phyloP scores from a whole-genome alignment of 2,329 filamentous ascomycete species.

The Alternaria ventricosa region DNA sequence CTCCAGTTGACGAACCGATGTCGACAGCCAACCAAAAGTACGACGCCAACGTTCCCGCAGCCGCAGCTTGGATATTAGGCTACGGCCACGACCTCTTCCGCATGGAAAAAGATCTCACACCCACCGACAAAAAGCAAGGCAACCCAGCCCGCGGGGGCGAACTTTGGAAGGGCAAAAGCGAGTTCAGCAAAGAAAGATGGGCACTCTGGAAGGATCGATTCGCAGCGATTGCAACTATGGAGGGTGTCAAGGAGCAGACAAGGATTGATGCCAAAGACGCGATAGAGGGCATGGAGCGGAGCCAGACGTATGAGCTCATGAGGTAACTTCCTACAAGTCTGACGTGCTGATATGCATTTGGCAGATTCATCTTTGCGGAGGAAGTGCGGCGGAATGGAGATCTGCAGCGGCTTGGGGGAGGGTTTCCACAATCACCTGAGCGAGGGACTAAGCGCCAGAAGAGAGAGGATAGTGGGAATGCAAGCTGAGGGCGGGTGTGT shows the following conservation, averaged over 20 bases:
- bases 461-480: background rate
- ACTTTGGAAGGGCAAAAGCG: slow-evolving; percentile 38
- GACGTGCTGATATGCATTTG: background rate
- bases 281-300: slow-evolving; percentile 37
- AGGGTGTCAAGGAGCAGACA: slow-evolving; percentile 31
- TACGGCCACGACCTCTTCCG: slow-evolving; percentile 28
- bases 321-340: background rate
- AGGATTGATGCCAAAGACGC: slow-evolving; percentile 32
- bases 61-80: slow-evolving; percentile 37
- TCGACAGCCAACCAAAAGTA: slow-evolving; percentile 31
- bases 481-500: background rate
- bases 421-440: background rate
- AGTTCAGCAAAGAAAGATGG: slow-evolving; percentile 43
- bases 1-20: slow-evolving; percentile 19
- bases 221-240: slow-evolving; percentile 25
- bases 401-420: background rate
- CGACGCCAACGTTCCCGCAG: slow-evolving; percentile 37
- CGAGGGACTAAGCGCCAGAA: background rate
- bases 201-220: slow-evolving; percentile 43
- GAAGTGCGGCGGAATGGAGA: background rate
- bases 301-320: slow-evolving; percentile 25
- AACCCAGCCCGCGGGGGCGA: slow-evolving; percentile 39
- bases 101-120: slow-evolving; percentile 38
- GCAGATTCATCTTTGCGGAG: background rate
- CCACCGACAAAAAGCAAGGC: slow-evolving; percentile 30